Evolutionary conservation across 805 yeast genomes (phyloP), one percentile per base, ranked within the genome.

Genomic region (Saturnispora besseyi): DNA sequence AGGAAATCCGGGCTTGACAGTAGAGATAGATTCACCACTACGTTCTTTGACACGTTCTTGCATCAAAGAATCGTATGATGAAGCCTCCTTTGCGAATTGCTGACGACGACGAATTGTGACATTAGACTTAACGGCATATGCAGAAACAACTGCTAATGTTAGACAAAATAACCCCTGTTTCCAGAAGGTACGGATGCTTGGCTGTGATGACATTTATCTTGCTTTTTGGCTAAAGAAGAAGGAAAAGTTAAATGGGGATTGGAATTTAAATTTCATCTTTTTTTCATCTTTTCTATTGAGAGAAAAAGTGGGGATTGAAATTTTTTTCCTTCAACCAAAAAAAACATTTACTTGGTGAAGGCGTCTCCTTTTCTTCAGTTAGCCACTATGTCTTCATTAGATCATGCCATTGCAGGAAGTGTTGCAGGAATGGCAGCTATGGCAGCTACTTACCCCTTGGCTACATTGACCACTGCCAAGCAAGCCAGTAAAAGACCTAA

Each of bases 321-420:
- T 34, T 33, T 34, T 34, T 34, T 36, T 22, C 15, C 11, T 36
- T 15, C 12, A 21, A 7, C 13, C 12, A 18, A 4, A 36, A 21
- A 15, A 36, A 36, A 18, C 40, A 18, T 12, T 18, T 22, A 2
- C 22, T 29, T 38, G 15, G 12, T 38, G 22, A 3, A n/a, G 11
- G 22, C 18, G 13, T 22, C 5, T 22, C 8, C 18, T 13, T 26
- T 22, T 12, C 26, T 22, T 24, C 15, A 24, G 28, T 22, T 38
- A 18, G 9, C 15, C 11, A 11, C 13, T 3, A 47, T 47, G 50
- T 47, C 50, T 10, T 47, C 50, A 5, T 5, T 47, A 5, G 22
- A 42, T n/a, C 96, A 90, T 62, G 96, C 96, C n/a, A 66, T 90
- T 10, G 85, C 96, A 5, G 98, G 97, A 10, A 96, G 96, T 33